phyloP scores from a whole-genome alignment of 2,329 filamentous ascomycete species.

The Aspergillus proliferans region DNA sequence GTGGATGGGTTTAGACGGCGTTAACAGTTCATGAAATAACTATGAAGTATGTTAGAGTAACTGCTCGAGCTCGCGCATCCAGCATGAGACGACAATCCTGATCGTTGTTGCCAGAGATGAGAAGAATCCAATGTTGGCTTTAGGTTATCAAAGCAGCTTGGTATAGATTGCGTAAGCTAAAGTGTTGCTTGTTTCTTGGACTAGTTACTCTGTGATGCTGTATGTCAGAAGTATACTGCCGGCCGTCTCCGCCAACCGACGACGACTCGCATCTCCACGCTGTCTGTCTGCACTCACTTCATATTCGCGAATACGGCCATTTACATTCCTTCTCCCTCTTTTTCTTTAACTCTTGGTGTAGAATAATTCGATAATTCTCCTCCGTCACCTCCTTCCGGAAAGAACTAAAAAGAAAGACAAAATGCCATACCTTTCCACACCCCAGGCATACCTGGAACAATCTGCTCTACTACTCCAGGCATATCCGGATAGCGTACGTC shows the following conservation, averaged over 20 bases:
- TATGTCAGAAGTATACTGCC: background rate
- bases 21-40: too few species aligned
- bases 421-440: constrained; percentile 77
- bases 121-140: too few species aligned
- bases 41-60: too few species aligned
- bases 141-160: too few species aligned
- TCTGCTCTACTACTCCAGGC: constrained; percentile 80
- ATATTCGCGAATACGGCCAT: background rate
- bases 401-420: constrained; percentile 13
- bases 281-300: background rate
- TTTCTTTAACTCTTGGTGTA: background rate
- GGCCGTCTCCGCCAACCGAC: background rate
- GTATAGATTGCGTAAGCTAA: too few species aligned
- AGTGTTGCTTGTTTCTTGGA: too few species aligned
- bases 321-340: background rate
- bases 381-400: background rate
- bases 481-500: constrained; percentile 70
- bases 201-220: too few species aligned
- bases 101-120: too few species aligned
- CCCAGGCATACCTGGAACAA: constrained; percentile 86
- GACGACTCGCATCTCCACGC: background rate
- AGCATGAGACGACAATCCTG: too few species aligned
- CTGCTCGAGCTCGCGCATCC: too few species aligned
- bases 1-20: too few species aligned
- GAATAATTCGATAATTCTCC: background rate